Percentiles rank a stretch among this genome's conserved stretches.
These are phyloP conservation scores for Crithidia bombi DNA, from an alignment of 208 protist species.

Conservation along the genomic window DNA sequence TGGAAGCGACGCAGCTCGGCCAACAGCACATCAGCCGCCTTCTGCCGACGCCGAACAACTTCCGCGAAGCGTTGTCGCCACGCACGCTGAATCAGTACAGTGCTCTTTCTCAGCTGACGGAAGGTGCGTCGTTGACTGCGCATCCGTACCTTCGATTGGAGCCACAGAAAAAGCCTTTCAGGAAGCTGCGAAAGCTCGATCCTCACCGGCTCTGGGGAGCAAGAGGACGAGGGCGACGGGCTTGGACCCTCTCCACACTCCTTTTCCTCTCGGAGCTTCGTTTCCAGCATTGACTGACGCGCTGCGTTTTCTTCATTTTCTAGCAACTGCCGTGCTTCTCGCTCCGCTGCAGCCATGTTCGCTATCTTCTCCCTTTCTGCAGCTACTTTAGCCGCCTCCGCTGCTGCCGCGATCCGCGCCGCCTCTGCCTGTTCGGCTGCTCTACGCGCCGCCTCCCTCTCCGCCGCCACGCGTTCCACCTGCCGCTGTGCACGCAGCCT, in stretches of 20 bases:
- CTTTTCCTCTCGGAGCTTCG: not conserved
- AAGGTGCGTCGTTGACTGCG: conserved; percentile 12
- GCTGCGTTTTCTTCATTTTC: not conserved
- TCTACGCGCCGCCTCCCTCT: not conserved
- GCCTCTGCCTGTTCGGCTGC: not conserved
- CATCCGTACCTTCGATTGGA: conserved; percentile 21
- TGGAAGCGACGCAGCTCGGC: conserved; percentile 14
- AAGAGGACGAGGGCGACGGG: not conserved
- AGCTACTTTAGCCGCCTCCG: not conserved
- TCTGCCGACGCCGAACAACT: not conserved
- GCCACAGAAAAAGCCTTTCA: conserved; percentile 15
- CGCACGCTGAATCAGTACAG: conserved; percentile 10
- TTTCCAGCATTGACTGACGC: no score
- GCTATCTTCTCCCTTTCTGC: not conserved
- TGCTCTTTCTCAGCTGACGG: not conserved
- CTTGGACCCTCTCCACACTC: not conserved
- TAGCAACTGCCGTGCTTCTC: not conserved
- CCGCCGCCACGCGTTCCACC: not conserved
- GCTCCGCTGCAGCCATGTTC: not conserved
- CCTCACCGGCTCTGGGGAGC: not conserved
- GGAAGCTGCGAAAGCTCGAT: conserved; percentile 8
- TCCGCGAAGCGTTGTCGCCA: conserved; percentile 16
- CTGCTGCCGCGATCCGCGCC: not conserved
- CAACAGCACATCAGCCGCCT: conserved; percentile 23
- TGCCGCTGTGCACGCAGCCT: not conserved